Evolutionary conservation across 2,329 filamentous ascomycete genomes (phyloP).

Genomic region (Aspergillus luchuensis): DNA sequence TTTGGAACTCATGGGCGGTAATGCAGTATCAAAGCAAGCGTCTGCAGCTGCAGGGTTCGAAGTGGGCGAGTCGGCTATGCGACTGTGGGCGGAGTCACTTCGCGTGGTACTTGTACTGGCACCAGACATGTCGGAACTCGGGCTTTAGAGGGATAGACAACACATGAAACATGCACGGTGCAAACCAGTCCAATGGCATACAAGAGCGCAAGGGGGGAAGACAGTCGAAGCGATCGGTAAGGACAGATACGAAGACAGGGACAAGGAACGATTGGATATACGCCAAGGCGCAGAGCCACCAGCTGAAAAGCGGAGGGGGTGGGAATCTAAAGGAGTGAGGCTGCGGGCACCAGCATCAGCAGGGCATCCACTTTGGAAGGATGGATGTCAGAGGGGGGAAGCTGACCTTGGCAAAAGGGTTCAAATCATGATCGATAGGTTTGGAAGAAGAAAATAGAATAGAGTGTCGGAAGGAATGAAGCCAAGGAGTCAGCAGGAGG

Average conservation of each 20-base stretch:
- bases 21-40: slow-evolving; percentile 29
- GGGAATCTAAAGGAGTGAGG: neutral
- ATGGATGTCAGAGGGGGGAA: neutral
- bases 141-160: neutral
- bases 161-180: neutral
- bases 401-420: slow-evolving; percentile 5
- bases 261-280: neutral
- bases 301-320: neutral
- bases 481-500: neutral
- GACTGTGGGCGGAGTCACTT: slow-evolving; percentile 12
- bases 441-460: neutral
- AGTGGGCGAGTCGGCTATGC: neutral
- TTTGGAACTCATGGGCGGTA: slow-evolving; percentile 35
- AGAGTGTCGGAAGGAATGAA: neutral
- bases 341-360: neutral
- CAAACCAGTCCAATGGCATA: neutral
- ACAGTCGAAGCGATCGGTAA: neutral
- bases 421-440: slow-evolving; percentile 1
- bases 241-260: neutral
- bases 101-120: slow-evolving; percentile 14
- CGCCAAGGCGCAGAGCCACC: neutral
- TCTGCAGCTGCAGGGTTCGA: slow-evolving; percentile 11
- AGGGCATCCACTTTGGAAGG: neutral
- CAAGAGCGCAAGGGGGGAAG: neutral
- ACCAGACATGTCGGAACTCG: slow-evolving; percentile 11